Percentiles rank a stretch among this genome's conserved stretches.
Conservation (phyloP, 2,329 filamentous ascomycete genomes). For the Phaeosphaeriaceae sp. region DNA sequence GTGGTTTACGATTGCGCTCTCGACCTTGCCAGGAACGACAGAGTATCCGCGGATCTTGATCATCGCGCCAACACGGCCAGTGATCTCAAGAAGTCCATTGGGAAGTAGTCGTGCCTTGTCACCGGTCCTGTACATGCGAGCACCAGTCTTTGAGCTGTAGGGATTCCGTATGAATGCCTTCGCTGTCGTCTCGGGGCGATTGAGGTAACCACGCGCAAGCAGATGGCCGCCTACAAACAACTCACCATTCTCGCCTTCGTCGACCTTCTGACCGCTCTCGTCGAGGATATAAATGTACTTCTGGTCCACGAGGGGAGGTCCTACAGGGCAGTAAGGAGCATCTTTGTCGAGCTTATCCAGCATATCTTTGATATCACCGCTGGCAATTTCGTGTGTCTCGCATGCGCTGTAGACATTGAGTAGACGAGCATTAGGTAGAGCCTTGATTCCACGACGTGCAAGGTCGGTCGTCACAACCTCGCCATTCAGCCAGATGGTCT, state of each 20-base stretch:
- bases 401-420: conserved; percentile 85
- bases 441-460: conserved; percentile 70
- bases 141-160: conserved; percentile 65
- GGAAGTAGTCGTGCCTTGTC: conserved; percentile 72
- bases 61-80: conserved; percentile 77
- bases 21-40: conserved; percentile 77
- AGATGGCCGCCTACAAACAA: conserved; percentile 77
- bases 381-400: conserved; percentile 82
- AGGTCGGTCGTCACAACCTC: conserved; percentile 83
- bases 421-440: conserved; percentile 72
- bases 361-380: conserved; percentile 75
- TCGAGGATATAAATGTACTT: conserved; percentile 76
- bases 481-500: conserved; percentile 80
- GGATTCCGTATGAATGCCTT: conserved; percentile 73
- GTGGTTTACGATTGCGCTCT: conserved; percentile 73
- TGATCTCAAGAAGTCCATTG: conserved; percentile 75
- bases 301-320: conserved; percentile 68
- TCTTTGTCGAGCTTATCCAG: conserved; percentile 63
- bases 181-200: conserved; percentile 78
- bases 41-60: conserved; percentile 83
- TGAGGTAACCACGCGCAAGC: conserved; percentile 78
- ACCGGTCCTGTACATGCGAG: conserved; percentile 77
- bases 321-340: conserved; percentile 74
- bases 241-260: conserved; percentile 70
- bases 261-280: conserved; percentile 69